Evolutionary conservation across 176 grass and related monocot genomes (phyloP).

Genomic region (Oryza coarctata): DNA sequence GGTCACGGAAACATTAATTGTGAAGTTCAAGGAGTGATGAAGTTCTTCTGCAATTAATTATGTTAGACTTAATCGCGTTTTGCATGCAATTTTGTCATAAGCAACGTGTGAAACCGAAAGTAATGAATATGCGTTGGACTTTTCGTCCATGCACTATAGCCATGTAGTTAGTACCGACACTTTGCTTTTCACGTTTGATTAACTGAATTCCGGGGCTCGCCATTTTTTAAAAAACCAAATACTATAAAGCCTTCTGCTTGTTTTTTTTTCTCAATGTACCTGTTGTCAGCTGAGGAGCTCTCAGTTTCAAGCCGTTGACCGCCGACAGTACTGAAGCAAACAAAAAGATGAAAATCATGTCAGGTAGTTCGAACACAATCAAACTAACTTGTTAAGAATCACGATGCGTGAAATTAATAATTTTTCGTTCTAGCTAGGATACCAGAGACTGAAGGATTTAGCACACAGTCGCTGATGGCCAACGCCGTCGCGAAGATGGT

Average conservation of each 20-base stretch:
- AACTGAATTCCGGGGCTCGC: too few relatives aligned
- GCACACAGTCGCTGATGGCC: slow-evolving; percentile 68
- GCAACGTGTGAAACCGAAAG: not conserved
- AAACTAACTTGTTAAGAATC: not conserved
- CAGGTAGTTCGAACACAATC: not conserved
- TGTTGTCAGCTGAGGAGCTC: slow-evolving; percentile 40
- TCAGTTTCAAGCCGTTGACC: slow-evolving; percentile 41
- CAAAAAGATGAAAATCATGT: not conserved
- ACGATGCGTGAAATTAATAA: not conserved
- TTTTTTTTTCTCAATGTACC: not conserved
- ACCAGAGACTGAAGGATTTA: slow-evolving; percentile 71
- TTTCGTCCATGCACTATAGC: not conserved
- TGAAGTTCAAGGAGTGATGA: not conserved
- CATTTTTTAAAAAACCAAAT: not conserved
- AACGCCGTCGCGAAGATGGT: slow-evolving; percentile 61
- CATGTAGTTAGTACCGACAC: not conserved
- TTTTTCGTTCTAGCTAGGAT: not conserved
- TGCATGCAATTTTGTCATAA: not conserved
- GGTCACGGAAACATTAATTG: not conserved
- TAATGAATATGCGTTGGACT: not conserved
- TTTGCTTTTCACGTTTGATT: not conserved
- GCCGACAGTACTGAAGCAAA: slow-evolving; percentile 40
- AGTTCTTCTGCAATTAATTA: not conserved
- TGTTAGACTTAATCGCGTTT: not conserved
- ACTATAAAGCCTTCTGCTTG: too few relatives aligned